phyloP scores from a whole-genome alignment of 2,329 filamentous ascomycete species.

The Aspergillus texensis region DNA sequence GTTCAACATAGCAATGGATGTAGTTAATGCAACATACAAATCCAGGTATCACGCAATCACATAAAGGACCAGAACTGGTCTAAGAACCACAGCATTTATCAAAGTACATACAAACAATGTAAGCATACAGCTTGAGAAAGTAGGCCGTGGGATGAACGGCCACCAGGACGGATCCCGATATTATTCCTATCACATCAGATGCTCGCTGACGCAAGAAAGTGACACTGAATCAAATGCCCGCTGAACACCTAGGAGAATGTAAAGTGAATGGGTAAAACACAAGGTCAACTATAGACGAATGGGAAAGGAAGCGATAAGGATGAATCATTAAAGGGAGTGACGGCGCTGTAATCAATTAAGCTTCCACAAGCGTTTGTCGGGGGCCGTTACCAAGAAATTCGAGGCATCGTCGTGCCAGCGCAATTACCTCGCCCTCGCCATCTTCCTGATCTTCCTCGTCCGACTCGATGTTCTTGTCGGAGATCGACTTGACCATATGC shows the following conservation, averaged over 20 bases:
- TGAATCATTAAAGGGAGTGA: slow-evolving; percentile 7
- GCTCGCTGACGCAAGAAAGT: slow-evolving; percentile 33
- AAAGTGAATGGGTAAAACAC: slow-evolving; percentile 21
- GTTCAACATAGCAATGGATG: background rate
- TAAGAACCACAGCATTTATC: slow-evolving; percentile 24
- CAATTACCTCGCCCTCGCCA: slow-evolving; percentile 90
- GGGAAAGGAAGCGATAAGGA: slow-evolving; percentile 10
- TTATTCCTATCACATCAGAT: slow-evolving; percentile 34
- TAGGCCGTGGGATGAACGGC: slow-evolving; percentile 14
- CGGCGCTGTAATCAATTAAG: slow-evolving; percentile 47
- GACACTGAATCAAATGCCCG: slow-evolving; percentile 36
- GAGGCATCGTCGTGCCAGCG: slow-evolving; percentile 83
- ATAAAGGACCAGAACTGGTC: slow-evolving; percentile 29
- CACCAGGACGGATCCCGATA: slow-evolving; percentile 6
- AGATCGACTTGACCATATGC: slow-evolving; percentile 87
- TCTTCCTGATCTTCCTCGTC: slow-evolving; percentile 87
- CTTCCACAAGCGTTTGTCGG: slow-evolving; percentile 78
- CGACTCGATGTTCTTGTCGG: slow-evolving; percentile 83
- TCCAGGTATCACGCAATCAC: slow-evolving; percentile 23
- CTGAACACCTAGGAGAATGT: slow-evolving; percentile 30
- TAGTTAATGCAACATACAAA: slow-evolving; percentile 10
- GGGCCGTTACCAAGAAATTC: slow-evolving; percentile 80
- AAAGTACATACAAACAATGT: slow-evolving; percentile 18
- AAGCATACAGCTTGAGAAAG: slow-evolving; percentile 16
- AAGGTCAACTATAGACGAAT: slow-evolving; percentile 13